Evolutionary conservation across 768 basidiomycete species (phyloP), one percentile per base, ranked within the genome.

Genomic region (Agrocybe chaxingu): DNA sequence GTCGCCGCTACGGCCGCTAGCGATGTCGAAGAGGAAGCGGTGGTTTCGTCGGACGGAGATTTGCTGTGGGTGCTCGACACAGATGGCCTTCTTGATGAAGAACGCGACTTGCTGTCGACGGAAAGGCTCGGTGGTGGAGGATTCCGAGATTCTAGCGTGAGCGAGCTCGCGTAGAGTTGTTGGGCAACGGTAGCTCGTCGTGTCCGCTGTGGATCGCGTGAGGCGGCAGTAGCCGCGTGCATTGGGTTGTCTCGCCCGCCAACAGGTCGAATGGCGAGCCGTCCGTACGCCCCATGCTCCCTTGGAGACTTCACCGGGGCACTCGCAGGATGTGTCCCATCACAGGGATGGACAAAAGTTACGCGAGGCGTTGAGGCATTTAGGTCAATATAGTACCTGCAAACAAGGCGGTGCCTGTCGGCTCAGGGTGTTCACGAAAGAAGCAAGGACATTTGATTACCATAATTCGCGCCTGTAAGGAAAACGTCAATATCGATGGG

Each of bases 301-400:
- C 47, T 47, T 12, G 31, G 41, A 33, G 42, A 36, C 32, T 45
- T 50, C 9, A 50, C 48, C 18, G 59, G 53, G 6, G 54, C 52
- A 49, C 54, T 59, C 24, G 51, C 37, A 24, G 58, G 58, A 9
- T 50, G 46, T n/a, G 50, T 48, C 24, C 49, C 52, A 41, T 65
- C 62, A 46, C 41, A 50, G 18, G 65, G 65, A 52, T 65, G 63
- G 2, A 59, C 54, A 47, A 60, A 59, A 2, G 57, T 54, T 2
- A 61, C 60, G 33, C 57, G 56, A 10, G 65, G 65, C 12, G 61
- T 52, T 31, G 51, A 43, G 33, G 53, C 48, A 51, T 55, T 52
- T n/a, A 66, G 54, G 37, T 63, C 53, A n/a, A 66, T 56, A 43
- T 66, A 66, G 48, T 64, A 66, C 65, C 65, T 66, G 32, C 11